Percentiles rank a stretch among this genome's conserved stretches.
phyloP scores from a whole-genome alignment of 345 rosid species.

The Nephelium lappaceum region DNA sequence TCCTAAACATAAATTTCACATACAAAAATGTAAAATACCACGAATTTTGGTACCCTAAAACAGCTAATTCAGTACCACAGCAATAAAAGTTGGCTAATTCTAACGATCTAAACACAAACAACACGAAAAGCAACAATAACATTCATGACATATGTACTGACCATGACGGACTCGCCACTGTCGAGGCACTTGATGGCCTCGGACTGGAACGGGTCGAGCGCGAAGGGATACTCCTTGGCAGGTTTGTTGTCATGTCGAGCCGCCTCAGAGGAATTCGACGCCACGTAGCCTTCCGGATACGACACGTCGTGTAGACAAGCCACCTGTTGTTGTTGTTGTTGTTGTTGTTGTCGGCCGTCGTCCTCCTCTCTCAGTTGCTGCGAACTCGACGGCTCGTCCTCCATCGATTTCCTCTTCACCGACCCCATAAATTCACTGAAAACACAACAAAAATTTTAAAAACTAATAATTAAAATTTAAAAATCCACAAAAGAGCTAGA shows the following conservation, averaged over 20 bases:
- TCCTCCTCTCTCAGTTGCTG: neutral
- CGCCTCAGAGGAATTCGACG: neutral
- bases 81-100: no score
- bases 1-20: neutral
- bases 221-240: slow-evolving; percentile 87
- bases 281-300: slow-evolving; percentile 14
- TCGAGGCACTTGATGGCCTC: slow-evolving; percentile 94
- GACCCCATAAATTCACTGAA: neutral
- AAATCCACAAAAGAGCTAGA: no score
- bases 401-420: slow-evolving; percentile 18
- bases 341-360: neutral
- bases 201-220: slow-evolving; percentile 93
- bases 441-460: neutral
- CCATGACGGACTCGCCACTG: slow-evolving; percentile 92
- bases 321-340: neutral
- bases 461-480: no score
- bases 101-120: neutral
- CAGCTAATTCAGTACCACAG: no score
- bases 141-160: slow-evolving; percentile 16
- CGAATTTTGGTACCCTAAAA: no score
- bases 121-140: neutral
- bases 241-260: slow-evolving; percentile 44
- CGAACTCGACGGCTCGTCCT: neutral
- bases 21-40: no score
- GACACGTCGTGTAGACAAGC: slow-evolving; percentile 24